Percentiles rank a stretch among this genome's conserved stretches.
Evolutionary conservation across 1,139 yeast species (phyloP).

Genomic region (Hanseniaspora sp.): DNA sequence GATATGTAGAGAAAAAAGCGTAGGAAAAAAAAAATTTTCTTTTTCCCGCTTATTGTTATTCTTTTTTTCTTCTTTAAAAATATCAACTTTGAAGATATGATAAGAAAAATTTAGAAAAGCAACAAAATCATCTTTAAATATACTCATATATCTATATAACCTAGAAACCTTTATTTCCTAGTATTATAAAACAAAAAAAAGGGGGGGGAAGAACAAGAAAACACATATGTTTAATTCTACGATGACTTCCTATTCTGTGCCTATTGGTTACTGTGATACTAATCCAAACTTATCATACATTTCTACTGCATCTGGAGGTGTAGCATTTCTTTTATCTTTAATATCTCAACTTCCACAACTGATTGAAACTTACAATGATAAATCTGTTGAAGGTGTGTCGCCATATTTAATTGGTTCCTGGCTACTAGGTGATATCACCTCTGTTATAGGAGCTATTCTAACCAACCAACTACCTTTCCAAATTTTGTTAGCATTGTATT

Average conservation of each 20-base stretch:
- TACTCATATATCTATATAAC: too few species aligned
- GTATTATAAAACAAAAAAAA: too few species aligned
- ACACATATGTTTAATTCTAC: background rate
- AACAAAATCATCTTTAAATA: too few species aligned
- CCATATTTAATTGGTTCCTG: constrained; percentile 64
- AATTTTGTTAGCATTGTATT: constrained; percentile 60
- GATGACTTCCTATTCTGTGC: background rate
- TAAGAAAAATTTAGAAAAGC: too few species aligned
- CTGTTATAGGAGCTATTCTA: constrained; percentile 66
- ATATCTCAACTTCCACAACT: constrained; percentile 87
- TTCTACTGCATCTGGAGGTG: constrained; percentile 36
- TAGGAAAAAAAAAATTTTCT: too few species aligned
- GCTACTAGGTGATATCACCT: constrained; percentile 76
- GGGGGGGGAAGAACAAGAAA: too few species aligned
- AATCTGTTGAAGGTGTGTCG: constrained; percentile 81
- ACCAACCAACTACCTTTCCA: constrained; percentile 74
- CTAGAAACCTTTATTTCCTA: too few species aligned
- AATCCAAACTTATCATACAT: constrained; percentile 19
- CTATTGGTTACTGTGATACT: constrained; percentile 3
- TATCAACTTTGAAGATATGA: too few species aligned
- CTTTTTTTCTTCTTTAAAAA: too few species aligned
- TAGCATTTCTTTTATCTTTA: constrained; percentile 58
- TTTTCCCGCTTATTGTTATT: too few species aligned
- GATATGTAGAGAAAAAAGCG: too few species aligned
- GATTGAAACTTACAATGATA: constrained; percentile 56